Base-by-base conservation (phyloP, 1,139 yeast species). In the Zygosaccharomyces pseudobailii region DNA sequence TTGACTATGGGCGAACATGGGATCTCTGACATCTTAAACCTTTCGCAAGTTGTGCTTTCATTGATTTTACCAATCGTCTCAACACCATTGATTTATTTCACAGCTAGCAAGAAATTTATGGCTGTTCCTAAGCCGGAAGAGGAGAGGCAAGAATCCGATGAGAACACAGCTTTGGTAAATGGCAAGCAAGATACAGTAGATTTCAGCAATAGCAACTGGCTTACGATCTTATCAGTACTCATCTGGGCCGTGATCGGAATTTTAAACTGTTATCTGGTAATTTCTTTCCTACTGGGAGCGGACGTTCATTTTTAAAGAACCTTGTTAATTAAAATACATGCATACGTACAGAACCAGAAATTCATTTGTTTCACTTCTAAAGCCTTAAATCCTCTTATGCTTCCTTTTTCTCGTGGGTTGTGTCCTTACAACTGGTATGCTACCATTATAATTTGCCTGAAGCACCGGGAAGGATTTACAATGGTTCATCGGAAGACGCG, bases 11-110 rank as follows among this genome's bases (percentile, higher is more conserved):
- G 98, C 3, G 78, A 96, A 52, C 84, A 81, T 59, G 98, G 98
- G 2, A 74, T 92, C 48, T 82, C 92, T 22, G 78, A 76, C 45
- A 86, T 88, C 9, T 73, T 92, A 56, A 92, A 92, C 61, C 82
- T 84, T 8, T 82, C 92, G 51, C 98, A 92, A 65, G 98, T 92
- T 23, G 87, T 87, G 8, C 73, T 92, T 36, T 84, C 96, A 3
- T 67, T 92, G 51, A 75, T 92, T 47, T 72, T 92, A 48, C 98
- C 98, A 1, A 80, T 89, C 52, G 95, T 89, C 3, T 81, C 90
- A 24, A 96, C 96, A 0, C 97, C 97, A 6, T 71, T 90, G 55
- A 80, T 90, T 40, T 85, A 82, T 66, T 90, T 90, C 67, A 89
- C 97, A 0, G 79, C 88, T 52, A 78, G 79, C 45, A 82, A 80